phyloP scores from a whole-genome alignment of 2,329 filamentous ascomycete species.

The Fusarium scirpi region DNA sequence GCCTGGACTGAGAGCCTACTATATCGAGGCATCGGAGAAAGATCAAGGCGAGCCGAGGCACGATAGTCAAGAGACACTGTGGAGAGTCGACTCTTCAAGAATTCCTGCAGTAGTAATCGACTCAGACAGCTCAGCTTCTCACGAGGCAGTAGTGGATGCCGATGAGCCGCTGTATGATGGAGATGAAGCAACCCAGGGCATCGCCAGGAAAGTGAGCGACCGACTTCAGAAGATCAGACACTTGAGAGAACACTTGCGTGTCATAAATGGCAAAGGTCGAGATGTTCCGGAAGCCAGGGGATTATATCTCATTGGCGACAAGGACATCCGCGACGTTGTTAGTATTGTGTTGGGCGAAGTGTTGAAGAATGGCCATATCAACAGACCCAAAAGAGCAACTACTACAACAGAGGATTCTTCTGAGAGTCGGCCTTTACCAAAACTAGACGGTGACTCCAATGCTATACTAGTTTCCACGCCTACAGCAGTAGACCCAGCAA shows the following conservation, averaged over 20 bases:
- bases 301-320: constrained; percentile 41
- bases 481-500: constrained; percentile 48
- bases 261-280: constrained; percentile 27
- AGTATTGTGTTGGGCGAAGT: constrained; percentile 37
- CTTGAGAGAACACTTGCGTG: constrained; percentile 29
- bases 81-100: constrained; percentile 10
- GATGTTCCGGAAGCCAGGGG: constrained; percentile 19
- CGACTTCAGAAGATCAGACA: constrained; percentile 34
- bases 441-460: constrained; percentile 36
- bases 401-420: constrained; percentile 13
- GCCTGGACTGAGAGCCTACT: constrained; percentile 16
- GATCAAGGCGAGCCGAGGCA: constrained; percentile 6
- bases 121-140: not conserved
- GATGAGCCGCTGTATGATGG: constrained; percentile 19
- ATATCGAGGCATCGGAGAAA: constrained; percentile 24
- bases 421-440: constrained; percentile 27
- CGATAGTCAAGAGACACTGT: constrained; percentile 14
- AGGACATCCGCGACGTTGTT: constrained; percentile 44
- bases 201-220: constrained; percentile 39
- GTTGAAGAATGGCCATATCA: constrained; percentile 3
- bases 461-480: constrained; percentile 44
- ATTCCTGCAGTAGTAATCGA: not conserved
- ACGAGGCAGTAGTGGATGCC: not conserved
- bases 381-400: constrained; percentile 4
- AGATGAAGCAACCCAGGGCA: constrained; percentile 18